Conservation (phyloP, 2,329 filamentous ascomycete genomes). For the Cercospora citrullina region DNA sequence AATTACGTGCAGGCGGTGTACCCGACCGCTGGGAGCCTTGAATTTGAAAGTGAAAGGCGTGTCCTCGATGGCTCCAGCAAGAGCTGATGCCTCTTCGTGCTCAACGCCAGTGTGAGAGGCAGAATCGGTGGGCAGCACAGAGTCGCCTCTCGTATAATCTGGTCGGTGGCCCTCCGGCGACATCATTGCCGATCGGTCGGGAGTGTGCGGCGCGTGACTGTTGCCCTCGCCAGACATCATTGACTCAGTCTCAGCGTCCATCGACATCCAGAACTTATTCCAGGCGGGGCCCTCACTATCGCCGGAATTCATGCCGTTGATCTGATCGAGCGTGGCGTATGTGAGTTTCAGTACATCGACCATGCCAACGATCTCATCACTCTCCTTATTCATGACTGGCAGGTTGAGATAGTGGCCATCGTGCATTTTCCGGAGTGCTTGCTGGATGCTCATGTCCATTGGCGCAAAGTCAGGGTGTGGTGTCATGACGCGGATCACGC, state of each 20-base stretch:
- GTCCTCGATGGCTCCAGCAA: conserved; percentile 64
- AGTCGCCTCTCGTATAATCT: conserved; percentile 68
- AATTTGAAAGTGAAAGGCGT: conserved; percentile 96
- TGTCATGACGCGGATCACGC: conserved; percentile 98
- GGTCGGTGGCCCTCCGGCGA: conserved; percentile 70
- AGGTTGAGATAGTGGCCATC: conserved; percentile 98
- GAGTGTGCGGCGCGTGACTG: conserved; percentile 65
- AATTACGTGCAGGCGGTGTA: conserved; percentile 85
- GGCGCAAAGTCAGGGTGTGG: conserved; percentile 98
- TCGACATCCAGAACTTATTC: conserved; percentile 99
- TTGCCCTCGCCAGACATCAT: conserved; percentile 91
- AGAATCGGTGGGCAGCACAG: conserved; percentile 88
- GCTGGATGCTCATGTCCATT: conserved; percentile 98
- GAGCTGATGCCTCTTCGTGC: conserved; percentile 68
- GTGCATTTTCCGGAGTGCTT: conserved; percentile 97
- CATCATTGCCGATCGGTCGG: conserved; percentile 69
- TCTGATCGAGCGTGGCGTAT: conserved; percentile 92
- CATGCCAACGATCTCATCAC: conserved; percentile 98
- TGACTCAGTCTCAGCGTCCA: conserved; percentile 92
- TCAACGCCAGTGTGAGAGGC: conserved; percentile 81
- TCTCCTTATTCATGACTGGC: conserved; percentile 90
- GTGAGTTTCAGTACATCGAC: conserved; percentile 98
- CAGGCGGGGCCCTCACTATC: conserved; percentile 94
- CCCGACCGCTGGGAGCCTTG: conserved; percentile 91
- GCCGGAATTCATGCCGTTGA: conserved; percentile 85